These are phyloP conservation scores for Cornus kousa DNA, from an alignment of 148 eudicot genomes.

Conservation along the genomic window DNA sequence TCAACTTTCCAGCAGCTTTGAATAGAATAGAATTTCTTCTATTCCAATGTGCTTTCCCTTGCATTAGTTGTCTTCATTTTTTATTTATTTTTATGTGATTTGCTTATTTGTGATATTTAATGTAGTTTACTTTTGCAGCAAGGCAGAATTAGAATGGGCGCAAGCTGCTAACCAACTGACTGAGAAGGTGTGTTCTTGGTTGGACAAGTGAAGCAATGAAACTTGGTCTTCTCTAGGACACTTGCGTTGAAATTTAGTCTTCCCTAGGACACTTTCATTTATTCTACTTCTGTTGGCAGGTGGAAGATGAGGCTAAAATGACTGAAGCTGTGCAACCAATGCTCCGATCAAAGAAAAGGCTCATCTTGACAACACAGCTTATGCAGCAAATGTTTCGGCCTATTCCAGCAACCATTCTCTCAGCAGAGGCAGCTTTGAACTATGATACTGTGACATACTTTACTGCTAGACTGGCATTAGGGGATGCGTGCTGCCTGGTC, in stretches of 20 bases:
- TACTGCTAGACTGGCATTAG: slow-evolving; percentile 52
- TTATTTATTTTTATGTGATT: neutral
- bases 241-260: neutral
- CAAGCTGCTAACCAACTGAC: slow-evolving; percentile 36
- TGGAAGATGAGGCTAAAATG: slow-evolving; percentile 26
- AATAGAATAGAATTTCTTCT: neutral
- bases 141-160: slow-evolving; percentile 54
- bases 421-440: slow-evolving; percentile 34
- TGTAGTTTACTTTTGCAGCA: slow-evolving; percentile 32
- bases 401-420: slow-evolving; percentile 43
- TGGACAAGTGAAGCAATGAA: neutral
- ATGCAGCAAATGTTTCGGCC: slow-evolving; percentile 64
- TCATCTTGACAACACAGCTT: slow-evolving; percentile 51
- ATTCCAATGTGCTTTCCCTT: too few species aligned
- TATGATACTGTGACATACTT: slow-evolving; percentile 43
- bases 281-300: slow-evolving; percentile 30
- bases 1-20: neutral
- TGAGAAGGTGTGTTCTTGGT: slow-evolving; percentile 49
- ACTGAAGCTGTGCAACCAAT: slow-evolving; percentile 25
- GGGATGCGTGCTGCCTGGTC: slow-evolving; percentile 48
- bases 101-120: slow-evolving; percentile 1
- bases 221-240: neutral
- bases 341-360: slow-evolving; percentile 46
- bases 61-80: neutral
- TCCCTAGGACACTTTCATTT: neutral